A percentile compares a stretch with the other conserved stretches of the same genome.
These are phyloP conservation scores for Parathielavia hyrcaniae DNA, from an alignment of 495 filamentous ascomycete species.

Conservation along the genomic window DNA sequence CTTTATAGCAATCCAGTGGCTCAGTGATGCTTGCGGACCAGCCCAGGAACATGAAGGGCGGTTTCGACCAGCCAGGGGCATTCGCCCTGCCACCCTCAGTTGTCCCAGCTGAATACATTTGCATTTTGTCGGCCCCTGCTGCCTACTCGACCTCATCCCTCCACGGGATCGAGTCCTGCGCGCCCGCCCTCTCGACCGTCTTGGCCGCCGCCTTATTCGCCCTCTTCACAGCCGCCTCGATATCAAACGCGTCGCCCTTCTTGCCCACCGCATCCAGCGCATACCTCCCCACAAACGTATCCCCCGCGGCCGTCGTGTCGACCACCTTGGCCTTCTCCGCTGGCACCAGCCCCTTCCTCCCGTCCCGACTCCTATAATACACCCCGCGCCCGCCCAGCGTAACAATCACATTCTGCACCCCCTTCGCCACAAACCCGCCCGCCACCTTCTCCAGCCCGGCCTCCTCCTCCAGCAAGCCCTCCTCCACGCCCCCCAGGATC, in stretches of 20 bases:
- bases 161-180: constrained; percentile 87
- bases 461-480: constrained; percentile 44
- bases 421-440: constrained; percentile 54
- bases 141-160: constrained; percentile 58
- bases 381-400: constrained; percentile 77
- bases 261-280: constrained; percentile 54
- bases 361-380: constrained; percentile 45
- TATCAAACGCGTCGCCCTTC: constrained; percentile 38
- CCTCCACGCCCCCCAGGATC: constrained; percentile 53
- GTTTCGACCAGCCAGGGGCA: too few relatives aligned
- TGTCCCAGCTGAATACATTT: too few relatives aligned
- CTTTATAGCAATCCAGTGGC: too few relatives aligned
- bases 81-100: too few relatives aligned
- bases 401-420: constrained; percentile 70
- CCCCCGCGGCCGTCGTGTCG: constrained; percentile 91
- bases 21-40: too few relatives aligned
- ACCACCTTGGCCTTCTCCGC: constrained; percentile 65
- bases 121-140: not conserved
- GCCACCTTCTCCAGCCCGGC: constrained; percentile 44
- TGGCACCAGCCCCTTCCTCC: constrained; percentile 40
- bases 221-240: constrained; percentile 55
- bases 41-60: too few relatives aligned
- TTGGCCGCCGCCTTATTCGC: constrained; percentile 70
- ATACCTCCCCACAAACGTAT: constrained; percentile 89
- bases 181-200: constrained; percentile 70